These are phyloP conservation scores for Clarireedia homoeocarpa DNA, from an alignment of 2,329 filamentous ascomycete species.

Conservation along the genomic window DNA sequence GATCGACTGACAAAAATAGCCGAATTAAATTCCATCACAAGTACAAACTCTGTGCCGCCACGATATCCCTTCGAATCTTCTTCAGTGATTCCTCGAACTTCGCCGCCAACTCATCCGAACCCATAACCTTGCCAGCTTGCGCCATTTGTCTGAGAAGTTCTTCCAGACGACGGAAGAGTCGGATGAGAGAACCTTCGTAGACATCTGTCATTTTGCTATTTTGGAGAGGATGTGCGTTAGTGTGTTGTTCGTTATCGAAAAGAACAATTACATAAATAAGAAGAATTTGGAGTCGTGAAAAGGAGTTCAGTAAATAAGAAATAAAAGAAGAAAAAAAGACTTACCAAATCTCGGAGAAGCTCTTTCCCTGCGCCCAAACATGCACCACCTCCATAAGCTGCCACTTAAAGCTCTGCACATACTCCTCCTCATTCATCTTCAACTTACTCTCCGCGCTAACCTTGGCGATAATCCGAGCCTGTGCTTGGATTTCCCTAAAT, in stretches of 20 bases:
- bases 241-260: not conserved
- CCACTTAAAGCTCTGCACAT: conserved; percentile 81
- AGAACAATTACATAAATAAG: not conserved
- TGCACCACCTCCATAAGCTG: conserved; percentile 96
- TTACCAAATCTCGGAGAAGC: conserved; percentile 92
- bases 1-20: no score
- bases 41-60: conserved; percentile 89
- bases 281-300: not conserved
- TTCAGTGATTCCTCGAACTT: conserved; percentile 84
- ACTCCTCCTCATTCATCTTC: conserved; percentile 89
- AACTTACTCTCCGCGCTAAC: conserved; percentile 93
- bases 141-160: conserved; percentile 92
- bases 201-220: conserved; percentile 95
- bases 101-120: conserved; percentile 82
- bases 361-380: conserved; percentile 81
- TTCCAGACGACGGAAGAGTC: conserved; percentile 89
- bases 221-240: not conserved
- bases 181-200: conserved; percentile 93
- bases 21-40: conserved; percentile 39
- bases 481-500: conserved; percentile 76
- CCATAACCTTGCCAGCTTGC: conserved; percentile 95
- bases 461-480: conserved; percentile 84
- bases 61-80: conserved; percentile 88
- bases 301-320: not conserved
- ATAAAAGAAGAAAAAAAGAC: conserved; percentile 33